Conservation (phyloP, 73 alveolate species). For the Paramecium pentaurelia region DNA sequence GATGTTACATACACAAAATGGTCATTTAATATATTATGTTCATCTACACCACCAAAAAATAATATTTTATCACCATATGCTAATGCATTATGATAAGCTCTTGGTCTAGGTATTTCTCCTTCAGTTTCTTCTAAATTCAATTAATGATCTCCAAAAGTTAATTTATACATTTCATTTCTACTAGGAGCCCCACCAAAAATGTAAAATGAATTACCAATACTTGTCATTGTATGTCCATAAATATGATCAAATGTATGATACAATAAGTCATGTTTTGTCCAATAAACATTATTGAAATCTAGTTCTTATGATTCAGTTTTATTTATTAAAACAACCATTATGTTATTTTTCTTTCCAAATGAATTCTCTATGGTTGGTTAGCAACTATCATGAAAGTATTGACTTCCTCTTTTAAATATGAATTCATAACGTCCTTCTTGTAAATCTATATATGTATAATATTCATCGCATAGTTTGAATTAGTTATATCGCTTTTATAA, state of each 20-base stretch:
- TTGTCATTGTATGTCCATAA: constrained; percentile 62
- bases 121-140: constrained; percentile 24
- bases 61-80: constrained; percentile 44
- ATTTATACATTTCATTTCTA: constrained; percentile 43
- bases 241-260: constrained; percentile 38
- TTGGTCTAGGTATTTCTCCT: constrained; percentile 46
- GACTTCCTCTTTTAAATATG: constrained; percentile 35
- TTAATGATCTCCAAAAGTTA: constrained; percentile 42
- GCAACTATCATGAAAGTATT: constrained; percentile 49
- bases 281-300: not conserved
- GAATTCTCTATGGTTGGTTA: not conserved
- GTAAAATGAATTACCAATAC: constrained; percentile 45
- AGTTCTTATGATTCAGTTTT: not conserved
- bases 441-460: not conserved
- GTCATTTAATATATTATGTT: not conserved
- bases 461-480: not conserved
- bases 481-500: not conserved
- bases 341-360: constrained; percentile 33
- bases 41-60: constrained; percentile 50
- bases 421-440: constrained; percentile 53
- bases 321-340: not conserved
- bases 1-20: constrained; percentile 24
- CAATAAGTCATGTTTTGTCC: constrained; percentile 35
- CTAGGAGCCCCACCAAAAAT: constrained; percentile 54
- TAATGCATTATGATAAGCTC: constrained; percentile 59